Evolutionary conservation across 805 yeast genomes (phyloP), one percentile per base, ranked within the genome.

Genomic region (Cyberlindnera americana): DNA sequence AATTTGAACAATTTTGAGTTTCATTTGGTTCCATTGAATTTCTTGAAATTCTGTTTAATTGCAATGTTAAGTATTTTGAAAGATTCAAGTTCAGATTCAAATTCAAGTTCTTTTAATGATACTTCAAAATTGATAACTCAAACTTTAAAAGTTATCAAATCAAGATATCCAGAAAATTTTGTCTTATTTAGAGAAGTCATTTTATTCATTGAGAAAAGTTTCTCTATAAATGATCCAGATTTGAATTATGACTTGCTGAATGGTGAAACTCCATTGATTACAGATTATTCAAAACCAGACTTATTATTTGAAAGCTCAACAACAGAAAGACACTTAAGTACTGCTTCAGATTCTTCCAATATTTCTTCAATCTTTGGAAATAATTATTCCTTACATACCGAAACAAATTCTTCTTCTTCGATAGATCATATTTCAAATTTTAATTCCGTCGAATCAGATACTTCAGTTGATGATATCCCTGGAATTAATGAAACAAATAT

Each of bases 101-200:
- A n/a, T n/a, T n/a, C n/a, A n/a, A n/a, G n/a, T 17, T 37, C 33
- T 6, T 38, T 54, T 25, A 43, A 37, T 25, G 51, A 54, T 22
- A 43, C 50, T 19, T 22, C 44, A 7, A 39, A 43, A 28, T 40
- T 48, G n/a, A 39, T 47, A 19, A 19, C 38, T 9, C 46, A 42
- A 38, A 44, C 41, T 5, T 33, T 45, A 8, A 43, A 41, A 14
- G 48, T 52, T 23, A 37, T 54, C 23, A 49, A 48, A 28, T 43
- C 42, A 15, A 48, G 60, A 48, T 56, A 56, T 28, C 59, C 60
- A 10, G 59, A 54, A 33, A 54, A 54, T 36, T 54, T 44, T 32
- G 44, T 53, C 2, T 27, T 51, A 4, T 56, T 53, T 35, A 53
- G 53, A 41, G 48, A 41, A 3, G 19, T 43, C 27, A 40, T 41